phyloP scores from a whole-genome alignment of 805 yeast species.

The Torulaspora delbrueckii region DNA sequence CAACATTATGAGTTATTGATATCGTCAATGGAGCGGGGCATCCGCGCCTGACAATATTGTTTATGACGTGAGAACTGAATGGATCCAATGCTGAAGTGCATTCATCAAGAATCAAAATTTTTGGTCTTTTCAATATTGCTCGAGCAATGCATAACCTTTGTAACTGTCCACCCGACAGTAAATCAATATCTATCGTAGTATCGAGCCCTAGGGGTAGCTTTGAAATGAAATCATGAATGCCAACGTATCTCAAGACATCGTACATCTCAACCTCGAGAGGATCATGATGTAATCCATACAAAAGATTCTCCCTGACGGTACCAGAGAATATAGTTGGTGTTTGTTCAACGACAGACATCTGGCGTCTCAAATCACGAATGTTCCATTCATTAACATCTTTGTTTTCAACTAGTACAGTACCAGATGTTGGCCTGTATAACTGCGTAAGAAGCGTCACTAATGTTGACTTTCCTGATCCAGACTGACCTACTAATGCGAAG shows the following conservation, averaged over 20 bases:
- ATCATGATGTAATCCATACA: conserved; percentile 46
- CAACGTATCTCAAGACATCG: conserved; percentile 42
- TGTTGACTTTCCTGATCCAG: conserved; percentile 93
- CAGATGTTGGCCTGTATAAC: conserved; percentile 40
- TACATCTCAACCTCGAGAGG: conserved; percentile 37
- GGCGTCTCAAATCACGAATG: conserved; percentile 44
- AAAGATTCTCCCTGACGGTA: conserved; percentile 62
- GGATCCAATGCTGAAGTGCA: conserved; percentile 85
- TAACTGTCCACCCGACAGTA: conserved; percentile 85
- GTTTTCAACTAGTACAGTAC: conserved; percentile 44
- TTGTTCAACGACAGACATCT: conserved; percentile 72
- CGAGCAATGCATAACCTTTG: conserved; percentile 84
- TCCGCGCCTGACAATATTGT: conserved; percentile 42
- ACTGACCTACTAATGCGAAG: conserved; percentile 71
- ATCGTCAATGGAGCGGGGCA: conserved; percentile 45
- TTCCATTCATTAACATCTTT: conserved; percentile 45
- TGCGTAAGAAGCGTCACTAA: conserved; percentile 52
- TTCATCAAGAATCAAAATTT: conserved; percentile 70
- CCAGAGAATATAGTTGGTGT: conserved; percentile 68
- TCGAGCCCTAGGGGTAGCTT: conserved; percentile 54
- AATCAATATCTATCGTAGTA: conserved; percentile 48
- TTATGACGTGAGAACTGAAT: conserved; percentile 48
- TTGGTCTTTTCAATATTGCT: conserved; percentile 65
- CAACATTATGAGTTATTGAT: conserved; percentile 69
- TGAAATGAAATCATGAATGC: conserved; percentile 50